A percentile compares a stretch with the other conserved stretches of the same genome.
These are phyloP conservation scores for Prunus padus DNA, from an alignment of 306 rosid species.

Conservation along the genomic window DNA sequence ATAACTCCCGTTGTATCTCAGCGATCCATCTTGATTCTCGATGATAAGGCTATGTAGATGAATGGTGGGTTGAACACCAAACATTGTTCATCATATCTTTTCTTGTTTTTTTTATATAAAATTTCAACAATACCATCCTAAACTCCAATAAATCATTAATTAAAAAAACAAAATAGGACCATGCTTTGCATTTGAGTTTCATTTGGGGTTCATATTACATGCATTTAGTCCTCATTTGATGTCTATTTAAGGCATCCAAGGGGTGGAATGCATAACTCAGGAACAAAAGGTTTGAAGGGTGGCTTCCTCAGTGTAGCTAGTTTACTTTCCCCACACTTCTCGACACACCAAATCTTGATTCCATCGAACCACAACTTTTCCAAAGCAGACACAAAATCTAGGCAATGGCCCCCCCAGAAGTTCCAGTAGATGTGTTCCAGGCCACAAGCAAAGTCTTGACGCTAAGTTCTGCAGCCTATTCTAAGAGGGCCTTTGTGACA, in stretches of 20 bases:
- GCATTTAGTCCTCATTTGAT: constrained; percentile 30
- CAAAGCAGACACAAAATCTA: not conserved
- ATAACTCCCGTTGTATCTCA: constrained; percentile 20
- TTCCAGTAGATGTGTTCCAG: constrained; percentile 23
- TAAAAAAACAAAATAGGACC: not conserved
- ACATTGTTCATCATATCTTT: constrained; percentile 30
- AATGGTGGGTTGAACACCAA: constrained; percentile 24
- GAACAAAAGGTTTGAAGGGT: constrained; percentile 26
- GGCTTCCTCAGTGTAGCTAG: constrained; percentile 25
- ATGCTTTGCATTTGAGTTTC: constrained; percentile 35
- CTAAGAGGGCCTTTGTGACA: constrained; percentile 50
- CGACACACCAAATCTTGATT: constrained; percentile 13
- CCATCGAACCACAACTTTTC: not conserved
- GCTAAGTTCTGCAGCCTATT: constrained; percentile 5
- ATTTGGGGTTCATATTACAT: constrained; percentile 38
- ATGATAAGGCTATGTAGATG: constrained; percentile 31
- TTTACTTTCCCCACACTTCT: constrained; percentile 25
- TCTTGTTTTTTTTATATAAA: not conserved
- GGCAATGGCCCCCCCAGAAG: constrained; percentile 37
- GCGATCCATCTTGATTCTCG: constrained; percentile 25
- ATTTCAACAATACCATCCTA: not conserved
- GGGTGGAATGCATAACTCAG: constrained; percentile 18
- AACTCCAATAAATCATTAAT: not conserved
- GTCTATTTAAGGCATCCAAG: constrained; percentile 23
- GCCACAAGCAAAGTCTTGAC: constrained; percentile 21